These are phyloP conservation scores for Boletus rex-veris DNA, from an alignment of 768 basidiomycete species.

Conservation along the genomic window DNA sequence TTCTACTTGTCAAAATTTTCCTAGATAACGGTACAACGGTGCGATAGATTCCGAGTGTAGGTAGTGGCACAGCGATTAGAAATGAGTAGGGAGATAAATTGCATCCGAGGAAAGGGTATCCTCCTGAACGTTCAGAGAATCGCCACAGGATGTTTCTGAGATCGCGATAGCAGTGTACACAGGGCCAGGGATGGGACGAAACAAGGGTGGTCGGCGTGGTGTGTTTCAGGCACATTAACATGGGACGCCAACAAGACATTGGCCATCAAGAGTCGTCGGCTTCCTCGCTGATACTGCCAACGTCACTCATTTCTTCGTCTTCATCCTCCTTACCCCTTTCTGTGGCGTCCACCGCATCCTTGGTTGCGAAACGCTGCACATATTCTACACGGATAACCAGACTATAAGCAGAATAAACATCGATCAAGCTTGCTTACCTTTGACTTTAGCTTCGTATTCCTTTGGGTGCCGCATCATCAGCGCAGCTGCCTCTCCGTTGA, in stretches of 20 bases:
- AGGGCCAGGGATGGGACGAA: conserved; percentile 6
- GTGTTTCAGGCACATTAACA: conserved; percentile 9
- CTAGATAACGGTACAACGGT: conserved; percentile 33
- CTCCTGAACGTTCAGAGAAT: conserved; percentile 17
- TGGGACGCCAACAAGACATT: not conserved
- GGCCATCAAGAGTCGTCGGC: conserved; percentile 37
- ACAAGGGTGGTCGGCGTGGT: conserved; percentile 7
- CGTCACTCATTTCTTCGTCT: conserved; percentile 85
- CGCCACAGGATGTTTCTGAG: conserved; percentile 14
- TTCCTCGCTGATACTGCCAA: conserved; percentile 77
- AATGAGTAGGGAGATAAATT: conserved; percentile 14
- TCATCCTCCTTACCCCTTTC: conserved; percentile 59
- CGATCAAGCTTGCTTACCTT: conserved; percentile 49
- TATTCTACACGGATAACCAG: conserved; percentile 59
- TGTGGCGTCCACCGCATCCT: conserved; percentile 81
- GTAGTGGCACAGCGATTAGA: conserved; percentile 21
- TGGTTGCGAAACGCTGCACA: conserved; percentile 91
- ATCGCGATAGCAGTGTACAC: conserved; percentile 16
- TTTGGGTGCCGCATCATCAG: conserved; percentile 97
- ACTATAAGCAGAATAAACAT: not conserved
- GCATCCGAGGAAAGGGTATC: conserved; percentile 27
- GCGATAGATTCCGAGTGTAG: conserved; percentile 23
- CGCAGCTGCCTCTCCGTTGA: conserved; percentile 97
- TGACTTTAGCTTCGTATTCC: conserved; percentile 91
- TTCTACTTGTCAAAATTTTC: conserved; percentile 17